phyloP scores from a whole-genome alignment of 2,329 filamentous ascomycete species.

The Pseudogymnoascus sp. region DNA sequence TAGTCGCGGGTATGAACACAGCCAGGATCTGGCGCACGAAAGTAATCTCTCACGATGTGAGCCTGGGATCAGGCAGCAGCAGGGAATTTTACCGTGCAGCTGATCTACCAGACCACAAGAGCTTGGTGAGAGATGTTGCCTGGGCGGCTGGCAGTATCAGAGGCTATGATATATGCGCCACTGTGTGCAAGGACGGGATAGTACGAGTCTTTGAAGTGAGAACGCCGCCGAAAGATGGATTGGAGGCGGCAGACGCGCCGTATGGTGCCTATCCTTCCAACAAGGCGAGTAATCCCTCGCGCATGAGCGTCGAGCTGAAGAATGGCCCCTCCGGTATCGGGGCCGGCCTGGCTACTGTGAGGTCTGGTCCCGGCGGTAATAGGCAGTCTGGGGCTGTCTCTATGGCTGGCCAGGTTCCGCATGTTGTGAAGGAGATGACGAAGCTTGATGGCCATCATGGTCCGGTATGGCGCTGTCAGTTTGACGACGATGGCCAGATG shows the following conservation, averaged over 20 bases:
- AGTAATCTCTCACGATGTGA: slow-evolving; percentile 42
- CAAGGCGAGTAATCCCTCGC: slow-evolving; percentile 19
- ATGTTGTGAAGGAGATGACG: slow-evolving; percentile 56
- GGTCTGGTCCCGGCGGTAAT: slow-evolving; percentile 35
- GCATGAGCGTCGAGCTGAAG: slow-evolving; percentile 15
- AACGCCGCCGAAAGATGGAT: slow-evolving; percentile 47
- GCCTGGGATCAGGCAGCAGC: slow-evolving; percentile 49
- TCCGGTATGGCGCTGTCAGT: slow-evolving; percentile 69
- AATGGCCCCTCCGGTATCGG: slow-evolving; percentile 44
- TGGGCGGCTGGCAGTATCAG: slow-evolving; percentile 91
- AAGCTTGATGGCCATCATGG: slow-evolving; percentile 60
- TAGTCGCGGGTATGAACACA: slow-evolving; percentile 77
- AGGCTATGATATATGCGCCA: slow-evolving; percentile 84
- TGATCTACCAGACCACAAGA: slow-evolving; percentile 64
- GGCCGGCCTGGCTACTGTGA: slow-evolving; percentile 41
- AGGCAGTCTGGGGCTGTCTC: slow-evolving; percentile 38
- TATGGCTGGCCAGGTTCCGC: slow-evolving; percentile 58
- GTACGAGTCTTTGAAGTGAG: slow-evolving; percentile 81
- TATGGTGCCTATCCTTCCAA: slow-evolving; percentile 24
- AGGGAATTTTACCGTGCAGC: slow-evolving; percentile 82
- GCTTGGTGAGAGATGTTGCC: slow-evolving; percentile 76
- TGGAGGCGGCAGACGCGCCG: slow-evolving; percentile 30
- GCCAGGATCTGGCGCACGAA: slow-evolving; percentile 78
- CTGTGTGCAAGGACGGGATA: slow-evolving; percentile 85
- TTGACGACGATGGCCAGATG: slow-evolving; percentile 63